These are phyloP conservation scores for Dothiorella sarmentorum DNA, from an alignment of 2,329 filamentous ascomycete species.

Conservation along the genomic window DNA sequence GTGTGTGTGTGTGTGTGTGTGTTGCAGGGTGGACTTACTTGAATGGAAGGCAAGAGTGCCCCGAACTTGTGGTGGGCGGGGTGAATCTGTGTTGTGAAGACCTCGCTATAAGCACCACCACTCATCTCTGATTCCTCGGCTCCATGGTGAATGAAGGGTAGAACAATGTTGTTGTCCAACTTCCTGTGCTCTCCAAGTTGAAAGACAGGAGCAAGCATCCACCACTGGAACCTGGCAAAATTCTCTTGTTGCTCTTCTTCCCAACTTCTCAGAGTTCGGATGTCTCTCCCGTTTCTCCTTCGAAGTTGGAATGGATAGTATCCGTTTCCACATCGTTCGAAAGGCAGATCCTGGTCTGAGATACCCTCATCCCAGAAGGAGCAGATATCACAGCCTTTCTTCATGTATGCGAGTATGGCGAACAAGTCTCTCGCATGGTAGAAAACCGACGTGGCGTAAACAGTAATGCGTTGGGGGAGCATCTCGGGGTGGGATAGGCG, in stretches of 20 bases:
- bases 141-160: not conserved
- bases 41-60: not conserved
- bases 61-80: conserved; percentile 10
- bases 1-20: too few relatives aligned
- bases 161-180: not conserved
- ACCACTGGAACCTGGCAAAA: not conserved
- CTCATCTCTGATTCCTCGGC: not conserved
- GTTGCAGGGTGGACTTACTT: too few relatives aligned
- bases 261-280: not conserved
- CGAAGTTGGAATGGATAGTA: not conserved
- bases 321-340: not conserved
- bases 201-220: not conserved
- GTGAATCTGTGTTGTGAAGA: conserved; percentile 1
- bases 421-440: not conserved
- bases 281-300: not conserved
- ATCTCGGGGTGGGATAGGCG: too few relatives aligned
- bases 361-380: not conserved
- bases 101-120: conserved; percentile 18
- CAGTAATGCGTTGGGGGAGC: too few relatives aligned
- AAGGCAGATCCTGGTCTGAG: not conserved
- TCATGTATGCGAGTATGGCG: conserved; percentile 3
- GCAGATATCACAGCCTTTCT: not conserved
- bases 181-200: not conserved
- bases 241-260: not conserved
- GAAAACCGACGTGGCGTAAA: not conserved